A percentile compares a stretch with the other conserved stretches of the same genome.
phyloP scores from a whole-genome alignment of 495 filamentous ascomycete species.

The Cercophora sp. region DNA sequence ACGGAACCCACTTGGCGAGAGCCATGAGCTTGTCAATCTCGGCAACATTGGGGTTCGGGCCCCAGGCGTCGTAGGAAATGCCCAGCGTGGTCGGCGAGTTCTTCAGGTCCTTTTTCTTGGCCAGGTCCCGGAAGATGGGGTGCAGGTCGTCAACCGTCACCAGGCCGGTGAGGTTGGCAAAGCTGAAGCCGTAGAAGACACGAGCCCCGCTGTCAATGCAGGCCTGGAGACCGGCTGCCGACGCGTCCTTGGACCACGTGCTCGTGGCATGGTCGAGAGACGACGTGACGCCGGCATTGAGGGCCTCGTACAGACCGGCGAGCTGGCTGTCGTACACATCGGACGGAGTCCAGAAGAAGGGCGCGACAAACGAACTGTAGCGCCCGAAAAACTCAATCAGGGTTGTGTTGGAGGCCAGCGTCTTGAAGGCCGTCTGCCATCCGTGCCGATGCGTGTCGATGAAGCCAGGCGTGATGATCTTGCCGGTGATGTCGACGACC shows the following conservation, averaged over 20 bases:
- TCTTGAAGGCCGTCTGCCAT: constrained; percentile 43
- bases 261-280: constrained; percentile 31
- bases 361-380: constrained; percentile 14
- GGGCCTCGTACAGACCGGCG: constrained; percentile 17
- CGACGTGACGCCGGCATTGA: constrained; percentile 35
- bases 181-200: constrained; percentile 34
- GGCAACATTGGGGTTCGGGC: constrained; percentile 19
- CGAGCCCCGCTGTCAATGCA: constrained; percentile 39
- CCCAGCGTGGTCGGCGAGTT: constrained; percentile 26
- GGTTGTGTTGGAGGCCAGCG: constrained; percentile 15
- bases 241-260: constrained; percentile 23
- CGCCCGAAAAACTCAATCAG: constrained; percentile 14
- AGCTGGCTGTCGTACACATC: constrained; percentile 19
- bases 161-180: constrained; percentile 15
- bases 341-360: constrained; percentile 13
- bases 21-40: constrained; percentile 27
- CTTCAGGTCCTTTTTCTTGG: constrained; percentile 14
- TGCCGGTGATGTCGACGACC: constrained; percentile 11
- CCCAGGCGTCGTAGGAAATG: constrained; percentile 37
- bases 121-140: constrained; percentile 27
- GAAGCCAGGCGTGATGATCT: constrained; percentile 48
- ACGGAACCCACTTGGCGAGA: constrained; percentile 19
- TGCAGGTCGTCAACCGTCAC: constrained; percentile 28
- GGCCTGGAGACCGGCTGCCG: constrained; percentile 35
- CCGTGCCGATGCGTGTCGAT: constrained; percentile 51